phyloP scores from a whole-genome alignment of 345 rosid species.

The Dipteronia dyeriana region DNA sequence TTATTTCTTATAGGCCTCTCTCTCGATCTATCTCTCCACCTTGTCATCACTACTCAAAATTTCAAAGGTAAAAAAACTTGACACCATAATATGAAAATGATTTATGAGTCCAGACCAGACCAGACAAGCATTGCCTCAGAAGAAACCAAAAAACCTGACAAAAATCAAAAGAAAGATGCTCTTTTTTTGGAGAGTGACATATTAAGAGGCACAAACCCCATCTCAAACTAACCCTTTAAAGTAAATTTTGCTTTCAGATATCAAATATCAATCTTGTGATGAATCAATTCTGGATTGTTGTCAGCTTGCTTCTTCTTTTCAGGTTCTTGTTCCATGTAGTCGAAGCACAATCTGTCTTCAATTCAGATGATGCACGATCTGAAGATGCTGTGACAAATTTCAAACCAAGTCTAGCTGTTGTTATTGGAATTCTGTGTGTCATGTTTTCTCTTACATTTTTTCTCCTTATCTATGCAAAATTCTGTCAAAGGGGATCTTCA shows the following conservation, averaged over 20 bases:
- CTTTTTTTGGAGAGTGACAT: slow-evolving; percentile 7
- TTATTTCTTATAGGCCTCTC: not conserved
- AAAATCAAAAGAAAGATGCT: slow-evolving; percentile 12
- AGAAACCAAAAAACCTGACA: slow-evolving; percentile 24
- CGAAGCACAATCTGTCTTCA: slow-evolving; percentile 28
- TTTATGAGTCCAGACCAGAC: not conserved
- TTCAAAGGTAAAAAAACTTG: slow-evolving; percentile 6
- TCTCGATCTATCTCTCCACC: slow-evolving; percentile 26
- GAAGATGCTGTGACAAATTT: slow-evolving; percentile 47
- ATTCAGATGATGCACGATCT: slow-evolving; percentile 1
- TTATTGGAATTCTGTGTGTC: slow-evolving; percentile 65
- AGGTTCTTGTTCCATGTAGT: slow-evolving; percentile 16
- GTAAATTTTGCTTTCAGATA: not conserved
- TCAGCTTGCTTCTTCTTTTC: slow-evolving; percentile 5
- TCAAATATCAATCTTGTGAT: slow-evolving; percentile 14
- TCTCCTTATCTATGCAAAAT: slow-evolving; percentile 68
- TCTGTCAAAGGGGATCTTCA: slow-evolving; percentile 49
- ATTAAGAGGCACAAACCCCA: slow-evolving; percentile 8
- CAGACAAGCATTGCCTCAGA: slow-evolving; percentile 16
- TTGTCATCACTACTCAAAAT: slow-evolving; percentile 31
- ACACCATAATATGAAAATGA: not conserved
- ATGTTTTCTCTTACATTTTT: slow-evolving; percentile 68
- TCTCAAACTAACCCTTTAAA: not conserved
- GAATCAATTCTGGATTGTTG: slow-evolving; percentile 22
- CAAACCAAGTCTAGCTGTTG: slow-evolving; percentile 84